Base-by-base conservation (phyloP, 257 asterid species). In the Pogostemon cablin region DNA sequence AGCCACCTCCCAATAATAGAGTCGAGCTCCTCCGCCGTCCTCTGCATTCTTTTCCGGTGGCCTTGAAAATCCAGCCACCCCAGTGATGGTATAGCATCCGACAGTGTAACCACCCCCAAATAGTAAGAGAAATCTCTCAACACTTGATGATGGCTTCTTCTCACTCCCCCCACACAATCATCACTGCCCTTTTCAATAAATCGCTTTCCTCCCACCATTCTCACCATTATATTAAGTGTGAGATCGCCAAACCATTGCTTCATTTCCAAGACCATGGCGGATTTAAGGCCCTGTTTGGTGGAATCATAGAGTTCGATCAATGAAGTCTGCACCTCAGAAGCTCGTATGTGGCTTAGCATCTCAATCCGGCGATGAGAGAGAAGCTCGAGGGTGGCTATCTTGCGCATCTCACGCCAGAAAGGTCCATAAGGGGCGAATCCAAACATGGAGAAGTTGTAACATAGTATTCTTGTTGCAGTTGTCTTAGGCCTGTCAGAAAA, bases 361-460 rank as follows among this genome's bases (percentile, higher is more conserved):
- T 68, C 76, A 4, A 78, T 54, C 41, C 69, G 71, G 2, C 74
- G 62, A 6, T 62, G 70, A 7, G 82, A 68, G 9, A 78, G 57
- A n/a, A 78, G 79, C 82, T 78, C 69, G 8, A 73, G 68, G 52
- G 79, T 72, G 40, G 57, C 67, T 5, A 78, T 72, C 73, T 69
- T 78, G 49, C 82, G 79, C 75, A 78, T 62, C 64, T 68, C 47
- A 2, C 82, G 79, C 82, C 79, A 73, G 79, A 73, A 73, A 4
- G 79, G 57, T 2, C 82, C 76, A 32, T 68, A 78, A 7, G 82
- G 76, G 0, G 82, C 65, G 17, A 73, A 32, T 0, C 63, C 82
- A 9, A 78, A 78, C 79, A 73, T 73, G 46, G 79, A 74, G 3
- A 3, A 46, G 76, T 68, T 46, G 76, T 78, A 78, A 4, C 60